Base-by-base conservation (phyloP, 768 basidiomycete species). In the Phlegmacium glaucopus region DNA sequence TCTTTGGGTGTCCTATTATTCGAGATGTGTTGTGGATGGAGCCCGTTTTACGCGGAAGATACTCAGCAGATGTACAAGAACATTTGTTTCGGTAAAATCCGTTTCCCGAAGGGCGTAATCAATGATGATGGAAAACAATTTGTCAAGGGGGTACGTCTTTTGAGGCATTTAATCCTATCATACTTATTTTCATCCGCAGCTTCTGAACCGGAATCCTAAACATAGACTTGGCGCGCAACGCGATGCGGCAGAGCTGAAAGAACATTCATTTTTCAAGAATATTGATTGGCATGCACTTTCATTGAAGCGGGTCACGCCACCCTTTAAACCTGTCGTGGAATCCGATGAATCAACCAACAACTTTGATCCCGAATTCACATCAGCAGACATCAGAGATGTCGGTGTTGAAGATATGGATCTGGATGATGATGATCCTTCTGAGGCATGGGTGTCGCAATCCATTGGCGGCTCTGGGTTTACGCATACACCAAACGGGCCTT, bases 21-120 rank as follows among this genome's bases (percentile, higher is more conserved):
- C 63, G 96, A 99, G 70, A 99, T 99, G 96, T 98, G 96, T 60
- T 99, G 96, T 57, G 96, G 96, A 6, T 98, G 96, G 96, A 93
- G 90, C 62, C 96, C 96, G 35, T 99, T 98, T 71, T 99, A 98
- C 61, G 94, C 95, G 13, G 96, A 99, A 61, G 96, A 99, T 62
- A 96, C 93, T 4, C 95, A 99, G 65, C 91, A 95, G 69, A 99
- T 99, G 96, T 99, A 99, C 74, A 94, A 94, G 76, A 93, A 90
- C 69, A 92, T 91, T 56, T 96, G 94, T 64, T 99, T 98, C 66
- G 96, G 96, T 50, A 98, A 97, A 78, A 97, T 98, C 62, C 78
- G 94, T 44, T 98, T 98, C 72, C 96, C 96, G 4, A 88, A 92
- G 61, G 94, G 89, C 44, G 94, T 97, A 28, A 97, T 98, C 56